Conservation (phyloP, 345 rosid species). For the Boechera stricta region DNA sequence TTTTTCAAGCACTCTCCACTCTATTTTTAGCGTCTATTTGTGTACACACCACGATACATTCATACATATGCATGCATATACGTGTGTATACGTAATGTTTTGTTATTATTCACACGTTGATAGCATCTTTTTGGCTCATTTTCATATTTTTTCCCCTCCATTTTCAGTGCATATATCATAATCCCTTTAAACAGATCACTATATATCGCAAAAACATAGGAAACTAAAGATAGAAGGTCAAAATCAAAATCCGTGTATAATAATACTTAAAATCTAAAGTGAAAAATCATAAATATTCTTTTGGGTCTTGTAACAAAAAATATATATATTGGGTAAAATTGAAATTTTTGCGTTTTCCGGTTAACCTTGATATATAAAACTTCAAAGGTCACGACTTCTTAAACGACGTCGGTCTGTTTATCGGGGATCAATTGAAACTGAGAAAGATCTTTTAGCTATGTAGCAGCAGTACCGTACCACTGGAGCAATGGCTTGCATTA, state of each 20-base stretch:
- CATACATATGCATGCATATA: not conserved
- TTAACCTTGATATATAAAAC: not conserved
- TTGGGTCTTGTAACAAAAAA: no score
- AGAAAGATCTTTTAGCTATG: not conserved
- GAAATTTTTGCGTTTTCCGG: not conserved
- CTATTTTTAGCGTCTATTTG: constrained; percentile 35
- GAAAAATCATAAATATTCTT: no score
- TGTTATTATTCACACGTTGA: not conserved
- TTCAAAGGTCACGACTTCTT: not conserved
- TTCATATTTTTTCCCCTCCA: not conserved
- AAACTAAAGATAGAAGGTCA: no score
- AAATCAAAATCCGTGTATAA: no score
- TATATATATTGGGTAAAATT: not conserved
- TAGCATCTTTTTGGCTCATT: not conserved
- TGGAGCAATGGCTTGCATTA: constrained; percentile 32
- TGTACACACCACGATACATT: not conserved
- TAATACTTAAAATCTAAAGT: no score
- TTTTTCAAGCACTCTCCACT: constrained; percentile 12
- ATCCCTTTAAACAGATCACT: no score
- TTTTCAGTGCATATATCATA: not conserved
- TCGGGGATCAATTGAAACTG: constrained; percentile 6
- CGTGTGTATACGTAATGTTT: no score
- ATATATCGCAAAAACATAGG: no score
- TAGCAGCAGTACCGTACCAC: not conserved
- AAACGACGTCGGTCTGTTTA: constrained; percentile 19